Conservation (phyloP, 2,329 filamentous ascomycete genomes). For the Ceratocystis huliohia region DNA sequence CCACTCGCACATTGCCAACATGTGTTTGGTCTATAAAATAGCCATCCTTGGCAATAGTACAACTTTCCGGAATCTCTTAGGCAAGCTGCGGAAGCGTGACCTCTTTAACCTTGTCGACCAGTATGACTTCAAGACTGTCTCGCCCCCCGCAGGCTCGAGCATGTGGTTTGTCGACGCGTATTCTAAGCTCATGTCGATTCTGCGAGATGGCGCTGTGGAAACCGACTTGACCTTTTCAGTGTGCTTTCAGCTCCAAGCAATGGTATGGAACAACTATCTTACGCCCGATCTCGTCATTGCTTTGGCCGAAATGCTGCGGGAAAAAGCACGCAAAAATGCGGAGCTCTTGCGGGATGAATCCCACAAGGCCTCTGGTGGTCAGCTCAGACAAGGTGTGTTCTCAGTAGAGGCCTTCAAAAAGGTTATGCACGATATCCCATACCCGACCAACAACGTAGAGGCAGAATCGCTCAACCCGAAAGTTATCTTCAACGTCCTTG, state of each 20-base stretch:
- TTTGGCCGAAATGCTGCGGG: constrained; percentile 35
- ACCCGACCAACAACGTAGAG: constrained; percentile 39
- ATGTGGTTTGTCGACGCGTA: constrained; percentile 16
- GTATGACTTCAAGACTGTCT: constrained; percentile 12
- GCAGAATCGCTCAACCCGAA: constrained; percentile 31
- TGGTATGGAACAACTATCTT: constrained; percentile 52
- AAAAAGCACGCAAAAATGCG: constrained; percentile 23
- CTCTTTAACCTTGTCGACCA: constrained; percentile 10
- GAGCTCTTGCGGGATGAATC: background rate
- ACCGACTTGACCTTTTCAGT: constrained; percentile 38
- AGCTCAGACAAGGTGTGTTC: constrained; percentile 28
- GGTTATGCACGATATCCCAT: constrained; percentile 41
- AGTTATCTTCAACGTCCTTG: constrained; percentile 32
- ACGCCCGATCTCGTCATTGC: constrained; percentile 39
- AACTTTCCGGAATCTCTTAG: background rate
- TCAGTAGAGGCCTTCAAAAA: constrained; percentile 42
- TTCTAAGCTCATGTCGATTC: constrained; percentile 23
- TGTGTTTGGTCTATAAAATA: constrained; percentile 17
- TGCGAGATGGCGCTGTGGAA: constrained; percentile 28
- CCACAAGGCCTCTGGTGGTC: background rate
- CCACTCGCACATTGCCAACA: constrained; percentile 9
- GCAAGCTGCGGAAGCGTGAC: constrained; percentile 2
- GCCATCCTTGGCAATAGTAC: background rate
- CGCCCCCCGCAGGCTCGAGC: background rate
- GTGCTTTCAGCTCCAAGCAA: constrained; percentile 49